Conservation (phyloP, 805 yeast species). For the Yarrowia porcina region DNA sequence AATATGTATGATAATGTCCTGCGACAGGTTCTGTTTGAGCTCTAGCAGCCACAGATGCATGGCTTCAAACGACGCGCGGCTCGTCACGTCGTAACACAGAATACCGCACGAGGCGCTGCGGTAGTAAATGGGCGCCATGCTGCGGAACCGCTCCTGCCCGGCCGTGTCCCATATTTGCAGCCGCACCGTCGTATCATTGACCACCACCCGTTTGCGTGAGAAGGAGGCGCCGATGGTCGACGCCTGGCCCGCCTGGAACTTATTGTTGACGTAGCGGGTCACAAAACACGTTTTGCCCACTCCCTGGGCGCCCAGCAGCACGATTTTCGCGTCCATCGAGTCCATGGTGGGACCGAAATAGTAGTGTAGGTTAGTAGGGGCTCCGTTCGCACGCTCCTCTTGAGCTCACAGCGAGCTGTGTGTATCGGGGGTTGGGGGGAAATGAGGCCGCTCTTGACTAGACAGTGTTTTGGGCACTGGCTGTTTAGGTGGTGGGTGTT, state of each 20-base stretch:
- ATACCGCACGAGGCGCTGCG: conserved; percentile 42
- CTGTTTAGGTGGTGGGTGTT: conserved; percentile 8
- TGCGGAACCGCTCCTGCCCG: conserved; percentile 94
- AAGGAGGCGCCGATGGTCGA: conserved; percentile 41
- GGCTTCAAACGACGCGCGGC: conserved; percentile 38
- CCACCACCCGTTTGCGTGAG: conserved; percentile 37
- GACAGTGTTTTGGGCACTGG: neutral
- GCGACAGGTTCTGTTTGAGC: conserved; percentile 35
- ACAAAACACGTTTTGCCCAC: conserved; percentile 41
- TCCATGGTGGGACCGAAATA: neutral
- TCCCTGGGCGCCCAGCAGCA: conserved; percentile 40
- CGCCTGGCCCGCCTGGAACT: conserved; percentile 38
- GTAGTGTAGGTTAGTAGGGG: no score
- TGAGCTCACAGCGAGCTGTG: neutral
- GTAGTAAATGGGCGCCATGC: conserved; percentile 57
- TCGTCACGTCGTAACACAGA: conserved; percentile 39
- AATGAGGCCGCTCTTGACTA: neutral
- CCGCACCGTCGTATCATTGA: conserved; percentile 38
- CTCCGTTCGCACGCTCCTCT: neutral
- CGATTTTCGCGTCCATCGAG: conserved; percentile 38
- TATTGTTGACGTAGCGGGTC: conserved; percentile 39
- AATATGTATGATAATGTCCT: conserved; percentile 36
- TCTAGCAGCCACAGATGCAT: conserved; percentile 40
- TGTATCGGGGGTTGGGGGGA: no score
- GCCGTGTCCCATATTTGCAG: conserved; percentile 89